A percentile compares a stretch with the other conserved stretches of the same genome.
Evolutionary conservation across 2,329 filamentous ascomycete genomes (phyloP).

Genomic region (Pseudopithomyces chartarum): DNA sequence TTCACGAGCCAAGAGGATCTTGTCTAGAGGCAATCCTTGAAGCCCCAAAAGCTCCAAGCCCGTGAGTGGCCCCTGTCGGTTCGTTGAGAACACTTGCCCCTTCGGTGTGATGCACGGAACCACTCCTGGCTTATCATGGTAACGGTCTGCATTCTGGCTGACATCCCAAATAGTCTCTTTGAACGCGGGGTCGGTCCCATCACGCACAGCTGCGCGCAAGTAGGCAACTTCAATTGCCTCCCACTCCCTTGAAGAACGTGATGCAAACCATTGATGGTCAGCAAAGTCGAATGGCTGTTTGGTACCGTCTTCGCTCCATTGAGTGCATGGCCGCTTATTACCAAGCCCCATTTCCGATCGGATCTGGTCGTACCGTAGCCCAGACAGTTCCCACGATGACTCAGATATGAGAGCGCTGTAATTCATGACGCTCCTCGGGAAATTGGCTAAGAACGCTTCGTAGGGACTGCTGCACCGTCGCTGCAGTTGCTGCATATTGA

Average conservation of each 20-base stretch:
- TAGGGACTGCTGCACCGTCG: conserved; percentile 66
- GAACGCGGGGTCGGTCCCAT: conserved; percentile 60
- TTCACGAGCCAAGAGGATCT: conserved; percentile 68
- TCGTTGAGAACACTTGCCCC: conserved; percentile 65
- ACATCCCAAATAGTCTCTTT: conserved; percentile 64
- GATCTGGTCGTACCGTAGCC: conserved; percentile 63
- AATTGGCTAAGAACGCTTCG: conserved; percentile 63
- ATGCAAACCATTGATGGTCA: conserved; percentile 56
- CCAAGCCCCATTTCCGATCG: conserved; percentile 60
- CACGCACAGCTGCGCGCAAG: conserved; percentile 54
- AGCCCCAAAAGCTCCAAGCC: conserved; percentile 67
- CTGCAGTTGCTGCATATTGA: conserved; percentile 53
- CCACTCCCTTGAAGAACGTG: conserved; percentile 63
- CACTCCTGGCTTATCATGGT: conserved; percentile 60
- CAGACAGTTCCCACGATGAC: conserved; percentile 62
- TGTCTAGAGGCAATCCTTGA: conserved; percentile 68
- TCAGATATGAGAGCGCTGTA: conserved; percentile 26
- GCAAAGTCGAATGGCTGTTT: conserved; percentile 58
- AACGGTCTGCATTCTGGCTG: conserved; percentile 74
- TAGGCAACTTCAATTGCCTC: conserved; percentile 70
- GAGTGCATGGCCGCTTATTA: conserved; percentile 61
- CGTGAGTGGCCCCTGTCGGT: conserved; percentile 63
- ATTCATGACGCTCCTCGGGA: conserved; percentile 58
- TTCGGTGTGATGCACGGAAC: conserved; percentile 70
- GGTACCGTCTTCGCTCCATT: conserved; percentile 61